Evolutionary conservation across 208 protist species (phyloP), one percentile per base, ranked within the genome.

Genomic region (Leishmania martiniquensis): DNA sequence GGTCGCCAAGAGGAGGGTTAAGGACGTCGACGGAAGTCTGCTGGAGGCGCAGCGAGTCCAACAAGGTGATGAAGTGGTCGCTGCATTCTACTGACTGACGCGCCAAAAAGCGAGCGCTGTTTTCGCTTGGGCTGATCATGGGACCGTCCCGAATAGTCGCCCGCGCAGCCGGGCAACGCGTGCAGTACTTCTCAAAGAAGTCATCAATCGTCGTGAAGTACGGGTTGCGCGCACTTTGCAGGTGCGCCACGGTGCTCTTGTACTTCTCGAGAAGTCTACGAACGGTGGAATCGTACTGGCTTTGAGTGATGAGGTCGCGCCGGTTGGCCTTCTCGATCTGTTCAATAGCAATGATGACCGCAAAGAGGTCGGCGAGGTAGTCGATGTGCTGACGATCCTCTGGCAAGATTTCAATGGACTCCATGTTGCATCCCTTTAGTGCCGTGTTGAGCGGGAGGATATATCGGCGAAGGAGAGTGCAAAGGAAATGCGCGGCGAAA

Each of bases 221-320:
- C 29, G 91, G 90, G 47, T 97, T 92, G 63, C 71, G 78, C 25
- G 85, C 85, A 39, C 85, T 86, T 54, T 91, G 85, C 34, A 97
- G 54, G 83, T 88, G 78, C 34, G 81, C 89, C 49, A 98, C 89
- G 17, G 97, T 94, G 2, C 90, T 94, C 80, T 98, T 98, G 87
- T 97, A 99, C 87, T 99, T 98, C n/a, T 97, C 91, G 32, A 99
- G 93, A 17, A 99, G 83, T 34, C 97, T 96, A 9, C 89, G 86
- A 77, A 98, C 93, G 29, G 87, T 89, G 10, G 84, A 60, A 42
- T 71, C 80, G 85, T 98, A 99, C 86, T 99, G 91, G 57, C 97
- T 90, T 22, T 90, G 85, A 4, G 89, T 85, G 75, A 99, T 95
- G 25, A 93, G 72, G 75, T 99, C 97, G 17, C 97, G 88, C 1